Evolutionary conservation across 257 asterid genomes (phyloP).

Genomic region (Salvia splendens): DNA sequence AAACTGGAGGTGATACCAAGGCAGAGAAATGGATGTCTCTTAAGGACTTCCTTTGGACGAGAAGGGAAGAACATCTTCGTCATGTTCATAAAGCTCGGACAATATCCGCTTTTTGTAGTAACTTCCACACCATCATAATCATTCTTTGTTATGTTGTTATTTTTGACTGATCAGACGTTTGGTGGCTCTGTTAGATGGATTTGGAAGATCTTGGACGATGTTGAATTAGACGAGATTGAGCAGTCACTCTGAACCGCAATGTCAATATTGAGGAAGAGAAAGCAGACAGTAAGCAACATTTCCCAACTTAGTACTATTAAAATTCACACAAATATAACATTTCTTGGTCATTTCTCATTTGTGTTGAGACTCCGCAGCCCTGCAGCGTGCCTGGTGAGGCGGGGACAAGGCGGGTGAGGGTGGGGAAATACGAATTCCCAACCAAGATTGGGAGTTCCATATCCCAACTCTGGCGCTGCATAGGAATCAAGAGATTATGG

Average conservation of each 20-base stretch:
- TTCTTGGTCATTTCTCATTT: background rate
- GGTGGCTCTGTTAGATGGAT: conserved; percentile 30
- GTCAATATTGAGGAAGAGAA: conserved; percentile 46
- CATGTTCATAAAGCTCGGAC: conserved; percentile 44
- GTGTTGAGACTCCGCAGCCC: conserved; percentile 43
- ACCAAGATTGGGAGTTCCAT: conserved; percentile 35
- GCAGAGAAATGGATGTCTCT: conserved; percentile 46
- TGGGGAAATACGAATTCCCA: conserved; percentile 40
- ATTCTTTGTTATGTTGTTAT: background rate
- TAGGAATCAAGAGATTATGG: conserved; percentile 39
- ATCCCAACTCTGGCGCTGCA: conserved; percentile 41
- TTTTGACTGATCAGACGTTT: background rate
- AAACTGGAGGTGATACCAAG: conserved; percentile 48
- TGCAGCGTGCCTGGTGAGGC: conserved; percentile 37
- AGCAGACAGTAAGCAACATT: conserved; percentile 38
- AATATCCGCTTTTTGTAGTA: conserved; percentile 43
- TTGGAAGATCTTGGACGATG: conserved; percentile 38
- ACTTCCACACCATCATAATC: background rate
- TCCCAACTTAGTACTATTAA: background rate
- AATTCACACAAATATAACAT: background rate
- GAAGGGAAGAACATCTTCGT: conserved; percentile 62
- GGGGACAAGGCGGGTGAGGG: conserved; percentile 16
- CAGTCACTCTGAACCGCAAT: conserved; percentile 40
- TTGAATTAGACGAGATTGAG: conserved; percentile 48
- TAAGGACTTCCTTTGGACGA: conserved; percentile 72